Evolutionary conservation across 2,329 filamentous ascomycete species (phyloP), one percentile per base, ranked within the genome.

Genomic region (Aspergillus hortae): DNA sequence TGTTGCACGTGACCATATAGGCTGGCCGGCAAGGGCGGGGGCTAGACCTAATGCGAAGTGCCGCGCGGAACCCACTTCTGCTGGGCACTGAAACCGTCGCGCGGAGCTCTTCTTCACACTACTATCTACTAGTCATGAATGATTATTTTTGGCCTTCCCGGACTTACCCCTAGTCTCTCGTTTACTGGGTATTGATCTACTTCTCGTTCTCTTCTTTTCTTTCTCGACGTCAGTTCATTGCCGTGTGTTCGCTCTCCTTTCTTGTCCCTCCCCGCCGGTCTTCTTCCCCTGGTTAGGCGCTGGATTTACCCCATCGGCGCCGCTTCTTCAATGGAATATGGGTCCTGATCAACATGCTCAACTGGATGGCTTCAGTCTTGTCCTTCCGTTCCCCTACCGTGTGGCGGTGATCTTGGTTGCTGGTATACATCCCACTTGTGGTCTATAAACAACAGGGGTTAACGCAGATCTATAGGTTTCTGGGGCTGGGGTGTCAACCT

Each of bases 401-500:
- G 85, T 96, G 53, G 90, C 90, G 55, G 82, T 95, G 61, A 87
- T 96, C 63, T 77, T 94, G 57, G 87, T 95, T 48, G 77, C 95
- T 58, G 92, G 91, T 95, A 78, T 58, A 80, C 44, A 49, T 25
- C 23, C 47, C 38, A 15, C 38, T 41, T 40, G 36, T 38, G 10
- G n/a, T 42, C 19, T 19, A 12, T 42, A 12, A 42, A 19, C n/a
- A 23, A 42, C 38, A 36, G 17, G n/a, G 40, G 40, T 23, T 42
- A 15, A 42, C 40, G 12, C 17, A 15, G 19, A 19, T 21, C 6
- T 42, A 42, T 61, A 95, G 91, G 90, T 61, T 86, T 95, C 65
- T 97, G 92, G 92, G 91, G 90, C 69, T 99, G 92, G 91, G 91
- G 87, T 59, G 73, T 88, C 62, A 97, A 96, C 75, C 83, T 97